Base-by-base conservation (phyloP, 2,329 filamentous ascomycete species). In the Colletotrichum nymphaeae region DNA sequence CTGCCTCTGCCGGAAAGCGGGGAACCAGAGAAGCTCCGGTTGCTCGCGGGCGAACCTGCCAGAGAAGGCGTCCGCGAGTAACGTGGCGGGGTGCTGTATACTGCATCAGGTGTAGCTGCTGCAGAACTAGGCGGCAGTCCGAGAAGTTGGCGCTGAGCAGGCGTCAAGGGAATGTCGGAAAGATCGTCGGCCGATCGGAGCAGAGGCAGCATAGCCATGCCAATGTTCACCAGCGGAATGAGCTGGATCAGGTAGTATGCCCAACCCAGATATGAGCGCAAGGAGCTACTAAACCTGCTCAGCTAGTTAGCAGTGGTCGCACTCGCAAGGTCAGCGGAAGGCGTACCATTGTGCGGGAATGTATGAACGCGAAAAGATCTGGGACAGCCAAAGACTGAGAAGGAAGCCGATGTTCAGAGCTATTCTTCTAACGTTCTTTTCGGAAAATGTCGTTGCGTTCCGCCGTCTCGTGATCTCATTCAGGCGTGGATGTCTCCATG, bases 401-500 rank as follows among this genome's bases (percentile, higher is more conserved):
- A 85, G 75, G 6, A 91, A 86, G 11, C 81, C 83, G 1, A 88
- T 81, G 81, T 97, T 98, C 83, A 92, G 91, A 35, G 91, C 80
- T 64, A 97, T 91, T 66, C 88, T 89, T 74, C 87, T 89, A 62
- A 97, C 84, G 76, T 98, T 96, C 80, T 90, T 90, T 77, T 95
- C 92, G 69, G 92, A 91, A 81, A 98, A 98, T 60, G 88, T 93
- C 16, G 92, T 91, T 24, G 92, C 92, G 81, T 94, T 92, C 80
- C 95, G 94, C 64, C 97, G 92, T 75, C 90, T 89, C 19, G 93
- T 91, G 80, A 99, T 97, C 83, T 98, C 96, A 78, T 95, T 89
- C 76, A 98, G 88, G 75, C 93, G 92, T 42, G 97, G 97, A 82
- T 99, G 97, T 79, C 92, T 91, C 96, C 97, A 99, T 80, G 92